phyloP scores from a whole-genome alignment of 441 rosid genomes.

The Bocquillonia castaneifolia region DNA sequence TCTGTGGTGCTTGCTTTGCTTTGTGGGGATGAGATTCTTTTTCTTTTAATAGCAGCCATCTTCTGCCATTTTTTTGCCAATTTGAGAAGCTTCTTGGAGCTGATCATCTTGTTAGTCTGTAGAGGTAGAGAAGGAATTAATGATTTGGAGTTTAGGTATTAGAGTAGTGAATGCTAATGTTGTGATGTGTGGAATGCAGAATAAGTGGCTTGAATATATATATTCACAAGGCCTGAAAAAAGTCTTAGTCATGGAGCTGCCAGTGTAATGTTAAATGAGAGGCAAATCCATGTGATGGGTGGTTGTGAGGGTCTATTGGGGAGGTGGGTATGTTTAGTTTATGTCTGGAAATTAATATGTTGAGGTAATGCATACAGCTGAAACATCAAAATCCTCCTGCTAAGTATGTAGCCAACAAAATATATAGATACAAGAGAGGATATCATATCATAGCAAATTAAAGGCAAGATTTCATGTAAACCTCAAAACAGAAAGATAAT shows the following conservation, averaged over 20 bases:
- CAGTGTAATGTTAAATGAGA: background rate
- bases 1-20: background rate
- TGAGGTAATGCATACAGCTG: too few relatives aligned
- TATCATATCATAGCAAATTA: background rate
- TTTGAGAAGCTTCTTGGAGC: slow-evolving; percentile 8
- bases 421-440: background rate
- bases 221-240: background rate
- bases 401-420: background rate
- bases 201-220: background rate
- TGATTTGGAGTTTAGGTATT: background rate
- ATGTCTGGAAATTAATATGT: background rate
- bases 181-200: slow-evolving; percentile 8
- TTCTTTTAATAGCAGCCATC: background rate
- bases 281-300: slow-evolving; percentile 3
- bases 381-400: background rate
- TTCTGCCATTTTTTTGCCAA: slow-evolving; percentile 17
- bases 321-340: background rate
- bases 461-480: background rate
- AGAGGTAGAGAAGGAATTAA: background rate
- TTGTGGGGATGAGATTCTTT: background rate
- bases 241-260: background rate
- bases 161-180: background rate
- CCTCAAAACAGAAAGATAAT: background rate
- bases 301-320: background rate
- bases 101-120: background rate